Conservation (phyloP, 2,329 filamentous ascomycete species). For the Sporothrix inflata region DNA sequence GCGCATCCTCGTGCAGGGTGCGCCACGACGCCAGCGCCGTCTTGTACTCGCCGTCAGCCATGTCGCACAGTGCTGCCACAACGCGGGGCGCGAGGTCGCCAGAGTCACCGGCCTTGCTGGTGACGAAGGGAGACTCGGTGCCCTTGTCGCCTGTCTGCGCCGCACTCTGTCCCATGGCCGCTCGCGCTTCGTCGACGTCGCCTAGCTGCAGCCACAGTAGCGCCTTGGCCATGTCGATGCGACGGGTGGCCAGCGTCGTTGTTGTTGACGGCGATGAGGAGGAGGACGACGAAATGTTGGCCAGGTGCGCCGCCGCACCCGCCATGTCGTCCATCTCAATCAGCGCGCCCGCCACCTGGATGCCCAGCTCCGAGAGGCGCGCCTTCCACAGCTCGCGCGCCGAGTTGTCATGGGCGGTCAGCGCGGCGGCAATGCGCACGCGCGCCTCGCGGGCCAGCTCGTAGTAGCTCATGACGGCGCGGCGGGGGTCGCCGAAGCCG, state of each 20-base stretch:
- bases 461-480: slow-evolving; percentile 88
- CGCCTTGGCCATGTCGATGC: slow-evolving; percentile 56
- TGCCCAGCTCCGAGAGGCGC: slow-evolving; percentile 74
- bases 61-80: slow-evolving; percentile 70
- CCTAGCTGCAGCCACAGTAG: slow-evolving; percentile 80
- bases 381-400: slow-evolving; percentile 69
- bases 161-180: slow-evolving; percentile 47
- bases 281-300: slow-evolving; percentile 50
- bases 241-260: slow-evolving; percentile 31
- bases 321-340: slow-evolving; percentile 87
- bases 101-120: slow-evolving; percentile 37
- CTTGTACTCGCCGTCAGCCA: slow-evolving; percentile 76
- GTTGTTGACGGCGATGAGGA: slow-evolving; percentile 29
- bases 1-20: slow-evolving; percentile 46
- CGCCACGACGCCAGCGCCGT: slow-evolving; percentile 67
- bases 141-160: neutral
- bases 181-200: slow-evolving; percentile 69
- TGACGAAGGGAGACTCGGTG: neutral
- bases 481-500: slow-evolving; percentile 80
- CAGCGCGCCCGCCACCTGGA: slow-evolving; percentile 66
- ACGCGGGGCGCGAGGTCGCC: slow-evolving; percentile 50
- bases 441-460: slow-evolving; percentile 82
- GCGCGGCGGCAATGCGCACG: slow-evolving; percentile 56
- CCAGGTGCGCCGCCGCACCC: slow-evolving; percentile 75
- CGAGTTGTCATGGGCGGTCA: slow-evolving; percentile 51